Conservation (phyloP, 345 rosid species). For the Xanthoceras sorbifolium region DNA sequence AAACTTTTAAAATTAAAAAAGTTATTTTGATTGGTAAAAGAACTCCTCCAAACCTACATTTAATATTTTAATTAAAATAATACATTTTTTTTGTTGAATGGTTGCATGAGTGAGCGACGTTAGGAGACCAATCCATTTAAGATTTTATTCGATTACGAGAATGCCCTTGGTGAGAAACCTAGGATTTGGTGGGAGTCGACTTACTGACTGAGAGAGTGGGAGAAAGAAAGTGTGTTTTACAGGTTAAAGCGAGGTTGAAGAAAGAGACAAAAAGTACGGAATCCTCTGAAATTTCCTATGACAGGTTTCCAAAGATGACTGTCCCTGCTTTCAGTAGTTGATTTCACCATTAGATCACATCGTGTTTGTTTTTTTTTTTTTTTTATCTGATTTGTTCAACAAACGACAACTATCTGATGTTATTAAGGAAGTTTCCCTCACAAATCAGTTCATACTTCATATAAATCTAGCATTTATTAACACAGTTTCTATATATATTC, state of each 20-base stretch:
- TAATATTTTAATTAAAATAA: too few species aligned
- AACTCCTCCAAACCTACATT: too few species aligned
- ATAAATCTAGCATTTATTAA: too few species aligned
- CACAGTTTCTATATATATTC: too few species aligned
- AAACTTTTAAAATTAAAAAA: too few species aligned
- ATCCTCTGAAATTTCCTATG: conserved; percentile 29
- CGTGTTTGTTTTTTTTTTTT: background rate
- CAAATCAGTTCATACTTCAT: too few species aligned
- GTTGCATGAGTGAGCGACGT: too few species aligned
- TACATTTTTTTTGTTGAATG: too few species aligned
- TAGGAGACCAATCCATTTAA: too few species aligned
- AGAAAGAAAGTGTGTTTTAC: background rate
- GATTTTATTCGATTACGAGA: too few species aligned
- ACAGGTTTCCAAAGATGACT: background rate
- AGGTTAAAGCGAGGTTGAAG: background rate
- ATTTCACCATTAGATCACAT: background rate
- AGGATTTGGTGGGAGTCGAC: background rate
- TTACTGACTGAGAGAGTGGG: background rate
- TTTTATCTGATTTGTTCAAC: background rate
- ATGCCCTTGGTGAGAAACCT: background rate
- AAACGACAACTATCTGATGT: background rate
- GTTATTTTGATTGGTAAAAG: too few species aligned
- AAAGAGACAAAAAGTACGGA: conserved; percentile 26
- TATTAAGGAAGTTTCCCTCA: conserved; percentile 5
- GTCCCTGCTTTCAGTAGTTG: background rate